Conservation (phyloP, 305 asterid species). For the Rubia tinctorum region DNA sequence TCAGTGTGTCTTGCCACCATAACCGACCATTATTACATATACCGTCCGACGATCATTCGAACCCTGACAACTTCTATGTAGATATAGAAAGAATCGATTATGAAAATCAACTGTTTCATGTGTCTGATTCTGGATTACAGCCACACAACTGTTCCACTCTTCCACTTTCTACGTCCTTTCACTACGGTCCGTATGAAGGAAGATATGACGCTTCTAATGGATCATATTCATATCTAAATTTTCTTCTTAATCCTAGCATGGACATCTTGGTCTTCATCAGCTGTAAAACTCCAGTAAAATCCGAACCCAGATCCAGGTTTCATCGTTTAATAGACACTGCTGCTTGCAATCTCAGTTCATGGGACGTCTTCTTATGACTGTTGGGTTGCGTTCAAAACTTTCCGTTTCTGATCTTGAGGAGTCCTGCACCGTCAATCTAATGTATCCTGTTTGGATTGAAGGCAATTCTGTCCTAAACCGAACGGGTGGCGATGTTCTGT, state of each 20-base stretch:
- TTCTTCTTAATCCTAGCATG: neutral
- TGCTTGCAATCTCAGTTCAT: neutral
- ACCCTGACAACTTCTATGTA: too few species aligned
- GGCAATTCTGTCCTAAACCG: neutral
- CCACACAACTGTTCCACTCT: neutral
- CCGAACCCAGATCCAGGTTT: neutral
- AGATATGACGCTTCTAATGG: neutral
- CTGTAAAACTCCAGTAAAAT: neutral
- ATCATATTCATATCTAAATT: neutral
- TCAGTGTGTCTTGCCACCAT: too few species aligned
- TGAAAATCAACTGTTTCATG: neutral
- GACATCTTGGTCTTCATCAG: neutral
- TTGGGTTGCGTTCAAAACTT: neutral
- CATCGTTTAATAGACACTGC: neutral
- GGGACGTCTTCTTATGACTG: neutral
- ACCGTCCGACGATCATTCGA: too few species aligned
- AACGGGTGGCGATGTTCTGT: too few species aligned
- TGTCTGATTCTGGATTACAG: neutral
- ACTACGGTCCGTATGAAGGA: neutral
- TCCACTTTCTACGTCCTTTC: neutral
- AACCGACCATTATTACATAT: too few species aligned
- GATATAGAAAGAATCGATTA: neutral
- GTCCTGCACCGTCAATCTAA: neutral
- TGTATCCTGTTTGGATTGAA: neutral
- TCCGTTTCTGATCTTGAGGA: neutral